phyloP scores from a whole-genome alignment of 108 stramenopile species.

The Cyclotella choctawhatcheeana region DNA sequence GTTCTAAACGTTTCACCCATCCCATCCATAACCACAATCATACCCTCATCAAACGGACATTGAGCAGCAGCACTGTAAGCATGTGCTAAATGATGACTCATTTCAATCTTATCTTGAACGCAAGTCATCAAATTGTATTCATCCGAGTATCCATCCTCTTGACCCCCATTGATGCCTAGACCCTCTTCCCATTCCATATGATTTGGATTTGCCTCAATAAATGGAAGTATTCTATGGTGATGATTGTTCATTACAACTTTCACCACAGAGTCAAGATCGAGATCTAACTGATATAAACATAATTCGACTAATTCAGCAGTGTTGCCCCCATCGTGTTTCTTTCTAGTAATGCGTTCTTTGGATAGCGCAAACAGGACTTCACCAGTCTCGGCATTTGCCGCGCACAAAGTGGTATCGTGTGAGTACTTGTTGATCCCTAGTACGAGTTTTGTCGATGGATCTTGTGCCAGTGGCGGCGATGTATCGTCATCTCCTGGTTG shows the following conservation, averaged over 20 bases:
- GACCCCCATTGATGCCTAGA: conserved; percentile 74
- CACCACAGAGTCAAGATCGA: conserved; percentile 73
- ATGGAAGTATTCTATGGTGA: conserved; percentile 88
- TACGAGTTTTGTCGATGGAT: conserved; percentile 71
- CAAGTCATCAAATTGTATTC: conserved; percentile 69
- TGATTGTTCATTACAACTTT: conserved; percentile 95
- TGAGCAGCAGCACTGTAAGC: conserved; percentile 91
- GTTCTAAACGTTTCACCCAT: conserved; percentile 93
- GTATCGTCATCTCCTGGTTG: conserved; percentile 30
- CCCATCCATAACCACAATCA: conserved; percentile 95
- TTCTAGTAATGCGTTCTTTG: conserved; percentile 89
- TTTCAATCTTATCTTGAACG: conserved; percentile 58
- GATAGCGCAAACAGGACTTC: conserved; percentile 84
- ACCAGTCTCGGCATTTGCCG: conserved; percentile 77
- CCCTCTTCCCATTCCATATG: conserved; percentile 87
- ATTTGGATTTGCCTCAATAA: conserved; percentile 53
- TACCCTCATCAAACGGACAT: conserved; percentile 77
- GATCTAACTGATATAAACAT: conserved; percentile 80
- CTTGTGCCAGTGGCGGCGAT: conserved; percentile 50
- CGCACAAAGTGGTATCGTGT: conserved; percentile 90
- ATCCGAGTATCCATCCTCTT: conserved; percentile 70
- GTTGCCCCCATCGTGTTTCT: conserved; percentile 93
- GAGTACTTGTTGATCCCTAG: conserved; percentile 94
- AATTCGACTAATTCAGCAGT: conserved; percentile 77
- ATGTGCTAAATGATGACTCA: conserved; percentile 97